Evolutionary conservation across 306 rosid genomes (phyloP), one percentile per base, ranked within the genome.

Genomic region (Malus asiatica): DNA sequence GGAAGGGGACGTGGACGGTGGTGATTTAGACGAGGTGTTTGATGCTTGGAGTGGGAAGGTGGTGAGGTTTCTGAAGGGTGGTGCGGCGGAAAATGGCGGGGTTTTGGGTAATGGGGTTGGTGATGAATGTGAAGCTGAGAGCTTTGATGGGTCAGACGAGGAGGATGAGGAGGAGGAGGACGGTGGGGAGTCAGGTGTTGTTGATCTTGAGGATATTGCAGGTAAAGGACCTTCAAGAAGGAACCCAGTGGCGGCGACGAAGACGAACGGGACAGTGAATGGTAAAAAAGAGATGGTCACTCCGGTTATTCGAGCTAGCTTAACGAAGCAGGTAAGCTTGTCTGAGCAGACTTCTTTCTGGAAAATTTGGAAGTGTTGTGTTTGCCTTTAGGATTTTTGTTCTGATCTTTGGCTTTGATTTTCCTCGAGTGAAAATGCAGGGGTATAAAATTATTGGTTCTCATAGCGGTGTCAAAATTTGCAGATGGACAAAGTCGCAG

Each of bases 401-500:
- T 62, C 48, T 74, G 62, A 20, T 29, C 11, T 62, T 40, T 1
- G 18, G 68, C 7, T 69, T 60, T 79, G 29, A 73, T 66, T 78
- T 62, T 23, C 9, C 25, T 62, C 20, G 61, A 61, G 70, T 51
- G 25, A 35, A 71, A 81, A 75, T 88, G 86, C 97, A 95, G 97
- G 97, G 97, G 27, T 95, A 92, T 81, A 92, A 95, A 80, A 89
- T 92, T 76, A 89, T 95, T 67, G 97, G 97, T 74, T 87, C 98
- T 15, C 97, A 95, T 68, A 92, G 98, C 38, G 98, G 98, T 71
- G 99, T 95, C 64, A 95, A 95, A 83, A 88, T 95, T 80, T 95
- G 99, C 88, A 88, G 99, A 89, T 95, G 99, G 99, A 92, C 99
- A 35, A 95, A 95, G 86, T 93, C 97, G 2, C 99, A 92, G 71